Evolutionary conservation across 306 rosid species (phyloP), one percentile per base, ranked within the genome.

Genomic region (Prunus armeniaca): DNA sequence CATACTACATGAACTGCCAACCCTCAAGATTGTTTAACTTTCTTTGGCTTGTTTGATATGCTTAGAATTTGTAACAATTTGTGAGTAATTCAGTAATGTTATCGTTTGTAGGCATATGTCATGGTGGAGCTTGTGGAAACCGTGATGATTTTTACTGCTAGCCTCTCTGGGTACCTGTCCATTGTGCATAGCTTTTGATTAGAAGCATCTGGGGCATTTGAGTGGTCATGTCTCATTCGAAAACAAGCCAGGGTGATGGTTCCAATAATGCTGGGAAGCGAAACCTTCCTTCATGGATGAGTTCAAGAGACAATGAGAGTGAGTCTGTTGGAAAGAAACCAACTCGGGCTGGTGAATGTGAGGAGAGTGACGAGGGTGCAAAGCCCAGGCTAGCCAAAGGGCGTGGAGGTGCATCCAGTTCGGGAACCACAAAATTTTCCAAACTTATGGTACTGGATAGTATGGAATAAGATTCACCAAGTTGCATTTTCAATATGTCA

Each of bases 241-340:
- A 80, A 75, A 12, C 67, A 45, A 55, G 76, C 27, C 15, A 58
- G 60, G 80, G 70, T 19, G n/a, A 58, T 49, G 75, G 68, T 76
- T 71, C 75, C 70, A 79, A 60, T 65, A 79, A 82, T 22, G 78
- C 77, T 58, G 80, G 81, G 34, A 88, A 78, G 91, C 86, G 91
- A 64, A 89, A 76, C 82, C 87, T 89, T 73, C 95, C 98, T 38
- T 80, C 93, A 9, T 93, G 96, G 95, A 80, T 79, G 85, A 82
- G 84, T 83, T 81, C 84, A 63, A 82, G 71, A 64, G 88, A 78
- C 18, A 82, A 78, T 30, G 86, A 77, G 66, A 47, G 67, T 69
- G 80, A 51, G 46, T 78, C 67, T 60, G 5, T 71, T 52, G 85
- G 74, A 60, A 87, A 83, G 82, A 84, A 87, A 71, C 86, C 76